These are phyloP conservation scores for Saprolegnia diclina DNA, from an alignment of 352 stramenopile species.

Conservation along the genomic window DNA sequence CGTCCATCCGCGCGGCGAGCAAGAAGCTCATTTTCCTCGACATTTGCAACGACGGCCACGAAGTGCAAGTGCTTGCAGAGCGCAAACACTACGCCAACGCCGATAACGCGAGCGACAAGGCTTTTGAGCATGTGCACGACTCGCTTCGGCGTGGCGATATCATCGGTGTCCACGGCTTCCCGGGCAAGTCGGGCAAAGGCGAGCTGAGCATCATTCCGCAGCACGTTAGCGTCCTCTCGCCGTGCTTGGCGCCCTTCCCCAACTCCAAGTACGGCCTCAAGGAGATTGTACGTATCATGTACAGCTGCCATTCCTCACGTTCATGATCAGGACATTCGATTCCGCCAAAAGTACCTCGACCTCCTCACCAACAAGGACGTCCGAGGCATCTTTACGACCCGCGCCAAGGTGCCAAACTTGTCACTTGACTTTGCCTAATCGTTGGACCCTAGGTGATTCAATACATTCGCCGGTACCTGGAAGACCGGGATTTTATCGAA, in stretches of 20 bases:
- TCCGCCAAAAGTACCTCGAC: slow-evolving; percentile 98
- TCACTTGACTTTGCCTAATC: slow-evolving; percentile 46
- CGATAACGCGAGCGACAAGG: slow-evolving; percentile 36
- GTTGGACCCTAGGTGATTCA: slow-evolving; percentile 54
- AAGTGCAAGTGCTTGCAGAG: slow-evolving; percentile 71
- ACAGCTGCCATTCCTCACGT: slow-evolving; percentile 33
- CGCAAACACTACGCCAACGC: slow-evolving; percentile 49
- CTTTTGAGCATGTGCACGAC: slow-evolving; percentile 60
- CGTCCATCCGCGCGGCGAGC: slow-evolving; percentile 69
- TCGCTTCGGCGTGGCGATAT: slow-evolving; percentile 74
- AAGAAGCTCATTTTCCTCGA: slow-evolving; percentile 83
- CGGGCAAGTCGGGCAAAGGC: slow-evolving; percentile 74
- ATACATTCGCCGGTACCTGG: slow-evolving; percentile 57
- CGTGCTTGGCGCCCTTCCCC: slow-evolving; percentile 87
- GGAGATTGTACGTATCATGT: slow-evolving; percentile 40
- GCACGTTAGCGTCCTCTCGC: slow-evolving; percentile 90
- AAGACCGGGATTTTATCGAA: slow-evolving; percentile 72
- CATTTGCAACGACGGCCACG: slow-evolving; percentile 54
- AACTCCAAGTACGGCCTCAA: slow-evolving; percentile 95
- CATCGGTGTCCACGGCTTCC: slow-evolving; percentile 68
- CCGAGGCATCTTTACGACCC: slow-evolving; percentile 90
- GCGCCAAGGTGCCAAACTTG: slow-evolving; percentile 85
- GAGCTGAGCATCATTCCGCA: slow-evolving; percentile 78
- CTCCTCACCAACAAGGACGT: slow-evolving; percentile 94
- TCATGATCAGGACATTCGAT: slow-evolving; percentile 93